These are phyloP conservation scores for Musa itinerans DNA, from an alignment of 176 grass and related monocot genomes.

Conservation along the genomic window DNA sequence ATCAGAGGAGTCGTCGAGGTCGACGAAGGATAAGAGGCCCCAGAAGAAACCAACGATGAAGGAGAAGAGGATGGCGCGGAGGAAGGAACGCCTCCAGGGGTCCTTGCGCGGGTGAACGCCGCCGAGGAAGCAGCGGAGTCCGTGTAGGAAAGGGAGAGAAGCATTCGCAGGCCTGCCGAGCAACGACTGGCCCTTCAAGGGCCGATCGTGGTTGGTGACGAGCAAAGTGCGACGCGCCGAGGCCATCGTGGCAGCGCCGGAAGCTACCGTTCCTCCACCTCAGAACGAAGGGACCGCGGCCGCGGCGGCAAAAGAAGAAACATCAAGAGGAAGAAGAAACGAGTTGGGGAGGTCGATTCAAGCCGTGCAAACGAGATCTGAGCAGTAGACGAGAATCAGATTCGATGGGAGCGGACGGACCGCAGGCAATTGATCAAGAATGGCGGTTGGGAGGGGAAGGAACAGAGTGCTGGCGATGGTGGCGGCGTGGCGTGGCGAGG, in stretches of 20 bases:
- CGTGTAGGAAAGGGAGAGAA: not conserved
- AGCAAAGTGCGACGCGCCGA: not conserved
- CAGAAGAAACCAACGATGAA: slow-evolving; percentile 15
- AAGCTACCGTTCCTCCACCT: not conserved
- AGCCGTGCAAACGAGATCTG: too few species aligned
- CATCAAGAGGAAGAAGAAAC: not conserved
- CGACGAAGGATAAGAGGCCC: slow-evolving; percentile 30
- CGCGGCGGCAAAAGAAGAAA: not conserved
- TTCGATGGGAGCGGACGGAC: too few species aligned
- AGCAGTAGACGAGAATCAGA: too few species aligned
- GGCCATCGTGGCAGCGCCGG: not conserved
- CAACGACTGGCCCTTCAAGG: slow-evolving; percentile 1
- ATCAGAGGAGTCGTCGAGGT: slow-evolving; percentile 38
- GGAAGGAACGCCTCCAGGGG: slow-evolving; percentile 28
- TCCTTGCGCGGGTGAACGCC: not conserved
- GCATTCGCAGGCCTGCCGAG: not conserved
- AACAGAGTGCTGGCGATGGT: too few species aligned
- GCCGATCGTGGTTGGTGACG: not conserved
- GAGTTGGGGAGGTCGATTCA: not conserved
- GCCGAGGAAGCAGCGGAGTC: not conserved
- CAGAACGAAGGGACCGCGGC: not conserved
- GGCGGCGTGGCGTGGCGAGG: too few species aligned
- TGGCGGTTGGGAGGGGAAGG: too few species aligned
- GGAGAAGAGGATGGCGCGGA: slow-evolving; percentile 32
- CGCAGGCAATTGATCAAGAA: too few species aligned